Conservation (phyloP, 2,329 filamentous ascomycete genomes). For the Exophiala sp. region DNA sequence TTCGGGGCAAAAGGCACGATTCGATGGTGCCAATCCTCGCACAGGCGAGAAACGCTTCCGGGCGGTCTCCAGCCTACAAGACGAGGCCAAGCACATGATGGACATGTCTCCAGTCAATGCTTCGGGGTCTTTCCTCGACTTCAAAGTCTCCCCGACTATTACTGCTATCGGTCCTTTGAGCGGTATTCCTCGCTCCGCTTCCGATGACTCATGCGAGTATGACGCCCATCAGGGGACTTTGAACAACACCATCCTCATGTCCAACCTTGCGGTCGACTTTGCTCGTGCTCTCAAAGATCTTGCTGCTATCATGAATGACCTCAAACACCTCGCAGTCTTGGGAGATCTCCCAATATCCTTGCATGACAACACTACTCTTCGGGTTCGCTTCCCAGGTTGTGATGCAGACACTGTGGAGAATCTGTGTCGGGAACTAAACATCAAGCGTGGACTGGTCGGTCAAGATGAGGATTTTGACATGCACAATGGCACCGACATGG, state of each 20-base stretch:
- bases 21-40: conserved; percentile 64
- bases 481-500: conserved; percentile 63
- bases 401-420: conserved; percentile 74
- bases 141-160: conserved; percentile 79
- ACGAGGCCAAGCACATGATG: conserved; percentile 65
- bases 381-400: conserved; percentile 85
- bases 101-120: conserved; percentile 41
- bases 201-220: conserved; percentile 33
- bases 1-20: conserved; percentile 82
- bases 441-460: conserved; percentile 69
- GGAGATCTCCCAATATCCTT: conserved; percentile 80
- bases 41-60: conserved; percentile 75
- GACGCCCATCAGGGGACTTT: conserved; percentile 54
- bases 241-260: conserved; percentile 76
- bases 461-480: conserved; percentile 72
- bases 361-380: conserved; percentile 59
- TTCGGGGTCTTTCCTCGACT: conserved; percentile 81
- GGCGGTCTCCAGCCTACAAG: conserved; percentile 65
- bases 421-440: conserved; percentile 79
- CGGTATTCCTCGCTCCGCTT: conserved; percentile 26
- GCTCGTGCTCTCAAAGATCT: conserved; percentile 79
- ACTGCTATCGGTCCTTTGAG: conserved; percentile 74
- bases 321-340: conserved; percentile 67
- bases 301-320: conserved; percentile 69
- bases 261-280: conserved; percentile 82